Evolutionary conservation across 2,329 filamentous ascomycete genomes (phyloP).

Genomic region (Trichoderma hamatum): DNA sequence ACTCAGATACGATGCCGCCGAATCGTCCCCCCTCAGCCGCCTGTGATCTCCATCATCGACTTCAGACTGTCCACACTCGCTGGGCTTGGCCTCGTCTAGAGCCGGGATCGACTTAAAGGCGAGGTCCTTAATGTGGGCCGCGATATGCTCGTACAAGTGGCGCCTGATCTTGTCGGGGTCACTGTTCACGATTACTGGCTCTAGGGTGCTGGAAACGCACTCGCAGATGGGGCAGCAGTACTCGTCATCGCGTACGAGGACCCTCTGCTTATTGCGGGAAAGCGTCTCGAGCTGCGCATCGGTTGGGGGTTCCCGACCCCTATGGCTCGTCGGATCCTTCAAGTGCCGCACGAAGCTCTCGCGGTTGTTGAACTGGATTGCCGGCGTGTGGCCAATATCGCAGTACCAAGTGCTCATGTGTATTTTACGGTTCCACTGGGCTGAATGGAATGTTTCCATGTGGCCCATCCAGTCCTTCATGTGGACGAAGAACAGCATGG

Average conservation of each 20-base stretch:
- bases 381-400: background rate
- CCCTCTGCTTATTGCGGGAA: background rate
- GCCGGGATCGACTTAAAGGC: background rate
- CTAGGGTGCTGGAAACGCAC: background rate
- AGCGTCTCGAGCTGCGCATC: background rate
- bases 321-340: background rate
- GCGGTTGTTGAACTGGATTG: background rate
- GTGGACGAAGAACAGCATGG: background rate
- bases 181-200: background rate
- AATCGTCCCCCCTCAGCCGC: too few species aligned
- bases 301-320: background rate
- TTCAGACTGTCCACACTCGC: background rate
- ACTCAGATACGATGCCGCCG: background rate
- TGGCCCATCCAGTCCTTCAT: background rate
- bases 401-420: slow-evolving; percentile 10
- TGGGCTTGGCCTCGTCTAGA: background rate
- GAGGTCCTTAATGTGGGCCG: background rate
- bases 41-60: background rate
- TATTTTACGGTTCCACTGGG: background rate
- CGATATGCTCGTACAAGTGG: background rate
- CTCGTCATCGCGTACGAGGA: background rate
- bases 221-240: background rate
- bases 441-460: background rate
- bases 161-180: background rate
- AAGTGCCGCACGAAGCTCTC: background rate